Conservation (phyloP, 2,329 filamentous ascomycete genomes). For the Penicillium sp. region DNA sequence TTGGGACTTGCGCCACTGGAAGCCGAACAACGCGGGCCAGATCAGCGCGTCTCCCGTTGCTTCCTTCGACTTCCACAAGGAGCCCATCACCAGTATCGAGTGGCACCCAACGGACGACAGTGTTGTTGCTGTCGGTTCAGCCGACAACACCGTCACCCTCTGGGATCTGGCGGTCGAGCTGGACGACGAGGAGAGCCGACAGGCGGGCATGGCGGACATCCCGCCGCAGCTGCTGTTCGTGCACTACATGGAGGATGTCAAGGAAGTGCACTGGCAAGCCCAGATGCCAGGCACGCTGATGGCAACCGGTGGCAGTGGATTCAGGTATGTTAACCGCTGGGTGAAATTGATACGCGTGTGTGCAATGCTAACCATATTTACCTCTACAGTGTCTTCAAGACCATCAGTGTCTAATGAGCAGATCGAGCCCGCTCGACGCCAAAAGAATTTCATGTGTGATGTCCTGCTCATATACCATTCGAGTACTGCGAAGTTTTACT, state of each 20-base stretch:
- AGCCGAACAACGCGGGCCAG: constrained; percentile 57
- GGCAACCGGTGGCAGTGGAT: constrained; percentile 83
- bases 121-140: constrained; percentile 87
- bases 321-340: constrained; percentile 53
- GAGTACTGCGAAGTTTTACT: constrained; percentile 18
- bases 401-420: constrained; percentile 67
- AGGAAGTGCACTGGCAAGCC: constrained; percentile 96
- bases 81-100: constrained; percentile 92
- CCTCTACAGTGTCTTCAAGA: constrained; percentile 67
- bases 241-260: constrained; percentile 91
- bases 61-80: constrained; percentile 90
- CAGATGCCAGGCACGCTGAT: constrained; percentile 89
- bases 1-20: constrained; percentile 96
- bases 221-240: constrained; percentile 94
- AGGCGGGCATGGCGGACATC: constrained; percentile 82
- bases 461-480: constrained; percentile 29
- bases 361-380: constrained; percentile 17
- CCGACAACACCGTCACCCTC: constrained; percentile 88
- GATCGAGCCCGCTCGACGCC: constrained; percentile 6
- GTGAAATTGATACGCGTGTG: background rate
- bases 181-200: constrained; percentile 93
- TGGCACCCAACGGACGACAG: constrained; percentile 98
- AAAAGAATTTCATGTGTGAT: constrained; percentile 26
- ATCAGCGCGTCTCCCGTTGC: constrained; percentile 76
- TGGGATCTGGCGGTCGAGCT: constrained; percentile 97